These are phyloP conservation scores for Cordyceps farinosa DNA, from an alignment of 2,329 filamentous ascomycete species.

Conservation along the genomic window DNA sequence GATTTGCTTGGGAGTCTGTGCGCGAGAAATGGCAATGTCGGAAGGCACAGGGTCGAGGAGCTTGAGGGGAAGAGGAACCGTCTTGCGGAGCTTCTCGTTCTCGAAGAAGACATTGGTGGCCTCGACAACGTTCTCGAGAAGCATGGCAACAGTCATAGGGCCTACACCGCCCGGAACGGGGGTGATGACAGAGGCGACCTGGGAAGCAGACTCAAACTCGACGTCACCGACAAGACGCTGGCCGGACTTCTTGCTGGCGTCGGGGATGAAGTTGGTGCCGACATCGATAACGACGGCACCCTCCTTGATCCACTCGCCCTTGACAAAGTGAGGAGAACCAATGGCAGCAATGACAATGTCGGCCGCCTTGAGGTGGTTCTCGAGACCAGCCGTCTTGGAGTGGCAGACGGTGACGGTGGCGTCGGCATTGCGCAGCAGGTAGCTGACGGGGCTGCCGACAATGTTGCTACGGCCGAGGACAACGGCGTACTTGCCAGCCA, in stretches of 20 bases:
- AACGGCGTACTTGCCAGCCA: constrained; percentile 88
- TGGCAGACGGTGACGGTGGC: constrained; percentile 97
- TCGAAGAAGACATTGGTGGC: constrained; percentile 80
- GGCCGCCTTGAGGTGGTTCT: constrained; percentile 72
- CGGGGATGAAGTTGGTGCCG: constrained; percentile 91
- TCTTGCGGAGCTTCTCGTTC: constrained; percentile 73
- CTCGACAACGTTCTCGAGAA: constrained; percentile 91
- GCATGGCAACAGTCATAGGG: constrained; percentile 98
- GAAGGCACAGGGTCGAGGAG: constrained; percentile 81
- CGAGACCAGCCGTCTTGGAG: constrained; percentile 74
- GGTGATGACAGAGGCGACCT: constrained; percentile 90
- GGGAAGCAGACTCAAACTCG: constrained; percentile 77
- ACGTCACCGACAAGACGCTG: constrained; percentile 92
- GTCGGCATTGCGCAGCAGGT: constrained; percentile 89
- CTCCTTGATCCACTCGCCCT: constrained; percentile 92
- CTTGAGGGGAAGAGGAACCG: constrained; percentile 79
- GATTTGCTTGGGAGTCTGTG: constrained; percentile 89
- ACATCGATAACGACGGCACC: constrained; percentile 97
- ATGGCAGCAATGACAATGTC: constrained; percentile 93
- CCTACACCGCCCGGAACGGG: constrained; percentile 96
- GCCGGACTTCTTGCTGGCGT: constrained; percentile 86
- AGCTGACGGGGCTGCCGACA: constrained; percentile 94
- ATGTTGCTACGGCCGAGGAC: constrained; percentile 95
- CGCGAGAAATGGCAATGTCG: constrained; percentile 86
- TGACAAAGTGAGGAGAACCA: constrained; percentile 80